Percentiles rank a stretch among this genome's conserved stretches.
These are phyloP conservation scores for Aspergillus cavernicola DNA, from an alignment of 495 filamentous ascomycete species.

Conservation along the genomic window DNA sequence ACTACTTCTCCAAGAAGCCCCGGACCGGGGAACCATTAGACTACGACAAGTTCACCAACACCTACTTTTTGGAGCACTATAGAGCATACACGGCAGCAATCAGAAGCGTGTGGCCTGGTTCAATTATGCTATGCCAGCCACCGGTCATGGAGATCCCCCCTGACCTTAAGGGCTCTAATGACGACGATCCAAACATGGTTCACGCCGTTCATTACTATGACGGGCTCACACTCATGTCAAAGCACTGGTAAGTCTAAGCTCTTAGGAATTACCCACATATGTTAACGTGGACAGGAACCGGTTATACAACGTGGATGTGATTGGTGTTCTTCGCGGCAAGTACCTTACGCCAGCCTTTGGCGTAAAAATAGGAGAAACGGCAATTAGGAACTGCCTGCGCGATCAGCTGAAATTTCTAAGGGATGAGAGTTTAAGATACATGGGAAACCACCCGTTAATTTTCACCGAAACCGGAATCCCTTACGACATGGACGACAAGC, in stretches of 20 bases:
- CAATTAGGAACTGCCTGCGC: slow-evolving; percentile 89
- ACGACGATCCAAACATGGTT: slow-evolving; percentile 86
- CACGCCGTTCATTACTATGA: slow-evolving; percentile 97
- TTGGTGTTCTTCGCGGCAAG: slow-evolving; percentile 83
- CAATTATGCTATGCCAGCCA: slow-evolving; percentile 88
- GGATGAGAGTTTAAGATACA: slow-evolving; percentile 83
- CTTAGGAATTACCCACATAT: not conserved
- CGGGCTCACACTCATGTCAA: slow-evolving; percentile 92
- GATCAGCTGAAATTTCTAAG: slow-evolving; percentile 87
- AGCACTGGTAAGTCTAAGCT: slow-evolving; percentile 68
- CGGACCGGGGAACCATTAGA: slow-evolving; percentile 64
- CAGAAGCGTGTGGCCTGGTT: slow-evolving; percentile 66
- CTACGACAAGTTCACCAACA: slow-evolving; percentile 82
- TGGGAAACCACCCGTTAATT: slow-evolving; percentile 85
- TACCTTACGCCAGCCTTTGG: slow-evolving; percentile 87
- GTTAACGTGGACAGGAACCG: slow-evolving; percentile 59
- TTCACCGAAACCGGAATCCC: slow-evolving; percentile 97
- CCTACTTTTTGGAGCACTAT: slow-evolving; percentile 84
- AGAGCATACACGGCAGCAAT: slow-evolving; percentile 71
- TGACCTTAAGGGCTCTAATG: slow-evolving; percentile 75
- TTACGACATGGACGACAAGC: slow-evolving; percentile 96
- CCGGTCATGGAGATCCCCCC: slow-evolving; percentile 91
- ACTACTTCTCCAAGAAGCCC: slow-evolving; percentile 83
- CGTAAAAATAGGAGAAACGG: slow-evolving; percentile 88
- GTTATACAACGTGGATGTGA: slow-evolving; percentile 92